Evolutionary conservation across 2,329 filamentous ascomycete species (phyloP), one percentile per base, ranked within the genome.

Genomic region (Microsporum canis): DNA sequence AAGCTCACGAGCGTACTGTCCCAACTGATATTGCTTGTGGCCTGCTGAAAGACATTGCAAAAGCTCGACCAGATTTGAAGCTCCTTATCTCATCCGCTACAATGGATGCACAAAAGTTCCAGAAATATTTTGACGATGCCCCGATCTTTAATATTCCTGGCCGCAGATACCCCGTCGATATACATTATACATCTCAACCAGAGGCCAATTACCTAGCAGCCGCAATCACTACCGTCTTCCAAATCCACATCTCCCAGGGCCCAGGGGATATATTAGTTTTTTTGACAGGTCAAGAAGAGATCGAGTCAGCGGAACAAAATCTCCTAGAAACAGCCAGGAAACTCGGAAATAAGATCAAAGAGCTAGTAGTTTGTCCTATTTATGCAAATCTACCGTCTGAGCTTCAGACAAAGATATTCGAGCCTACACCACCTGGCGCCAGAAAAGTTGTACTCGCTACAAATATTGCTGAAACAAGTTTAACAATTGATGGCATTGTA

Each of bases 91-190:
- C 90, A 2, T 96, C 90, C 0, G 94, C 94, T 0, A 97, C 94
- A 0, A 89, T 97, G 80, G 91, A 97, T 70, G 91, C 92, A 0
- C 84, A 91, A 68, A 95, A 95, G 69, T 97, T 99, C 71, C 86
- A 89, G 1, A 81, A 86, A 29, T 99, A 95, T 71, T 96, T 96
- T 70, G 89, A 95, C 69, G 87, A 92, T 67, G 89, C 89, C 0
- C 92, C 92, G 0, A 95, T 97, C 62, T 95, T 97, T 75, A 95
- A 94, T 68, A 91, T 97, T 27, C 92, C 92, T 1, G 94, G 94
- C 31, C 84, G 91, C 65, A 84, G 88, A 57, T 96, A 90, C 71
- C 88, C 90, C 0, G 91, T 97, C 14, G 89, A 95, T 65, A 90
- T 95, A 60, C 90, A 94, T 74, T 96, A 95, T 71, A 94, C 89